Percentiles rank a stretch among this genome's conserved stretches.
These are phyloP conservation scores for Podospora fimiseda DNA, from an alignment of 495 filamentous ascomycete genomes.

Conservation along the genomic window DNA sequence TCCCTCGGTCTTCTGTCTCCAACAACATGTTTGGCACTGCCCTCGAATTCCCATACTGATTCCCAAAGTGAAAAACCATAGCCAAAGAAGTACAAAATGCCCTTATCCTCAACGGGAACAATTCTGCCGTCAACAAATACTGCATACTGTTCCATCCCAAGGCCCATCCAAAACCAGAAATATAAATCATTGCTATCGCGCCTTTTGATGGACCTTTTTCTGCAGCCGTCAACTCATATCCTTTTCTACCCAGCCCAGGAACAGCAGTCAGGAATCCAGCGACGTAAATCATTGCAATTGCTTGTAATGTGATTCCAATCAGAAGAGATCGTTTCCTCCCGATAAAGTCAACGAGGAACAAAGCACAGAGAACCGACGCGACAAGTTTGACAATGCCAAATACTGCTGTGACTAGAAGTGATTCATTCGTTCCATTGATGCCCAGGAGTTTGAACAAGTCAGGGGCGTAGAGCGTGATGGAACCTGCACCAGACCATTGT, in stretches of 20 bases:
- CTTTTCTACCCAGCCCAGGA: conserved; percentile 35
- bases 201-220: conserved; percentile 40
- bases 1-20: conserved; percentile 37
- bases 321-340: conserved; percentile 64
- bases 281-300: conserved; percentile 61
- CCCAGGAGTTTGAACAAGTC: conserved; percentile 62
- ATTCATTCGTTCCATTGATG: conserved; percentile 53
- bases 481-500: conserved; percentile 65
- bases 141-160: conserved; percentile 72
- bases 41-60: conserved; percentile 64
- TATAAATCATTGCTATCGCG: conserved; percentile 60
- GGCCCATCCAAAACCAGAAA: conserved; percentile 63
- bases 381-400: conserved; percentile 66
- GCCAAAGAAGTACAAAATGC: conserved; percentile 45
- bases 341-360: conserved; percentile 69
- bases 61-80: conserved; percentile 61
- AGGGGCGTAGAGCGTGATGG: conserved; percentile 61
- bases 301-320: conserved; percentile 56
- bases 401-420: conserved; percentile 59
- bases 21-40: conserved; percentile 53
- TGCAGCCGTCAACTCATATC: conserved; percentile 23
- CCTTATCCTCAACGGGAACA: conserved; percentile 59
- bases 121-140: conserved; percentile 67
- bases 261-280: conserved; percentile 57
- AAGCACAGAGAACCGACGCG: conserved; percentile 55